Base-by-base conservation (phyloP, 805 yeast species). In the Ascoidea rubescens region DNA sequence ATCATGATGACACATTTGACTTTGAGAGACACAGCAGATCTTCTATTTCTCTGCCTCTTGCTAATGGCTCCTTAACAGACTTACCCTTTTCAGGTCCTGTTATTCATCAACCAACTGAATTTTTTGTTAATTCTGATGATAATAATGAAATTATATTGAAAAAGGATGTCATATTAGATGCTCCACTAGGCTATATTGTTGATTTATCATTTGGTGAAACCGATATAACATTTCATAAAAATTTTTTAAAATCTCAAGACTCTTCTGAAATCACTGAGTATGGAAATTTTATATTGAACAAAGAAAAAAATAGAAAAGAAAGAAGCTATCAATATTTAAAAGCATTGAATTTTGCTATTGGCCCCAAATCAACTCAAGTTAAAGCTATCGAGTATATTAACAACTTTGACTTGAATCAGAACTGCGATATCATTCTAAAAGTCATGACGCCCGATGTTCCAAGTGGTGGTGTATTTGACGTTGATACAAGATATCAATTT, bases 381-480 rank as follows among this genome's bases (percentile, higher is more conserved):
- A 78, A 80, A 37, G 72, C 71, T 5, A 67, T 65, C 2, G 96
- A 89, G 58, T 68, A 72, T 0, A 71, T 86, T 21, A 77, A 79
- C 47, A 67, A 73, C 48, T 67, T 74, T 59, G 84, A 86, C 59
- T 70, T 71, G 50, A 68, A 75, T 5, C 70, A 72, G 16, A 74
- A 74, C 57, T 76, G 87, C 42, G 74, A 79, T 54, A 79, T 88
- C 1, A 67, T 80, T 2, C 79, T 82, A 46, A 71, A 77, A 1
- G 79, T 91, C 0, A 71, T 69, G 46, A 90, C 99, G 0, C 99
- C 99, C 0, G 93, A 88, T 62, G 98, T 93, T 14, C 99, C 99
- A 0, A 84, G 90, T 60, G 99, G 99, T 4, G 75, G 75, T 47
- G 75, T 86, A 0, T 93, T 93, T 64, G 72, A 76, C 37, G 89